Conservation (phyloP, 192 early-diverging fungal species). For the Backusella luteola region DNA sequence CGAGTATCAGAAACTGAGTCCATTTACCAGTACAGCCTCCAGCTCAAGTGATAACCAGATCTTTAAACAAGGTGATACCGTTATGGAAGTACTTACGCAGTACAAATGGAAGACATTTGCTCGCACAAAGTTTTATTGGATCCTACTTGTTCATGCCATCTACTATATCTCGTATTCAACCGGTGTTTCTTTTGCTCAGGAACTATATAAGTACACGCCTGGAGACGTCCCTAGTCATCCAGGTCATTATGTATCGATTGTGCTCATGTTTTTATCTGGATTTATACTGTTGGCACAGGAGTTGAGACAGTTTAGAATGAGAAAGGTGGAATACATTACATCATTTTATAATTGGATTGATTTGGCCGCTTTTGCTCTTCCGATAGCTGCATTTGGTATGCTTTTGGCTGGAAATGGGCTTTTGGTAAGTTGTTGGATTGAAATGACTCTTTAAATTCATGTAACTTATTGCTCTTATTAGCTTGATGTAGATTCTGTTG, state of each 20-base stretch:
- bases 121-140: not conserved
- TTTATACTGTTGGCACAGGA: not conserved
- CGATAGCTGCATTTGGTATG: not conserved
- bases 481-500: not conserved
- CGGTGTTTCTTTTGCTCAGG: not conserved
- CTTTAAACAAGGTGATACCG: conserved; percentile 13
- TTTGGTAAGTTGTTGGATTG: not conserved
- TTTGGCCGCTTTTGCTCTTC: not conserved
- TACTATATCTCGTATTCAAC: conserved; percentile 12
- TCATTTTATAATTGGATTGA: conserved; percentile 18
- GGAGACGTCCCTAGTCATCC: not conserved
- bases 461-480: not conserved
- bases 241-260: not conserved
- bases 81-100: conserved; percentile 6
- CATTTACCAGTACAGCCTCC: not conserved
- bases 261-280: not conserved
- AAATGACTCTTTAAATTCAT: not conserved
- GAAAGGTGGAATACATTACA: not conserved
- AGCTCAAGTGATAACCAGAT: not conserved
- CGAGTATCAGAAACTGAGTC: not conserved
- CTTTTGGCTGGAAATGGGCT: not conserved
- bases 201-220: not conserved
- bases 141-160: not conserved
- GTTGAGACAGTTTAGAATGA: not conserved
- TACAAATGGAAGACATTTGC: conserved; percentile 19